A percentile compares a stretch with the other conserved stretches of the same genome.
Evolutionary conservation across 768 basidiomycete genomes (phyloP).

Genomic region (Infundibulicybe gibba): DNA sequence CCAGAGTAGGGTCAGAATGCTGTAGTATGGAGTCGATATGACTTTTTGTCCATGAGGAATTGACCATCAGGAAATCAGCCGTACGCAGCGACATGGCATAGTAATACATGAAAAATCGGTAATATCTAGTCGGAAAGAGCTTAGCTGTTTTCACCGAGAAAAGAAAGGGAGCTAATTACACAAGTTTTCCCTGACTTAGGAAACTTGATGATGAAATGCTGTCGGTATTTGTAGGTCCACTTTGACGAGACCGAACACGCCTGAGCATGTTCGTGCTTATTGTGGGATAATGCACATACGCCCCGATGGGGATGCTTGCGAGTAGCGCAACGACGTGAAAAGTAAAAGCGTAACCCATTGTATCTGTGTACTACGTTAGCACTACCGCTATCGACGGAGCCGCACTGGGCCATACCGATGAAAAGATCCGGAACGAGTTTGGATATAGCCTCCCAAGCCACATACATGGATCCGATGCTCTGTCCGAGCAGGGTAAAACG

Average conservation of each 20-base stretch:
- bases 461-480: slow-evolving; percentile 80
- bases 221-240: slow-evolving; percentile 61
- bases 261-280: slow-evolving; percentile 93
- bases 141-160: not conserved
- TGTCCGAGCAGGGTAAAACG: slow-evolving; percentile 93
- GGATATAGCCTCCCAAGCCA: slow-evolving; percentile 81
- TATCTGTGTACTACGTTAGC: slow-evolving; percentile 52
- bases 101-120: slow-evolving; percentile 80
- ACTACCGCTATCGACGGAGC: not conserved
- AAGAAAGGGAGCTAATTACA: slow-evolving; percentile 39
- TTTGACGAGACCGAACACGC: slow-evolving; percentile 60
- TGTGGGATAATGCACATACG: slow-evolving; percentile 96
- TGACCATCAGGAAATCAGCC: slow-evolving; percentile 84
- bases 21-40: slow-evolving; percentile 77
- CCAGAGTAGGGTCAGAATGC: slow-evolving; percentile 47
- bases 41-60: slow-evolving; percentile 90
- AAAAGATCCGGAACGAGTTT: slow-evolving; percentile 84
- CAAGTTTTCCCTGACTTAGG: slow-evolving; percentile 58
- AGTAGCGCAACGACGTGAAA: slow-evolving; percentile 73
- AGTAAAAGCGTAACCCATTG: slow-evolving; percentile 97
- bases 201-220: slow-evolving; percentile 50
- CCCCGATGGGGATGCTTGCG: slow-evolving; percentile 69
- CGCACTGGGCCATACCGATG: slow-evolving; percentile 56
- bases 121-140: slow-evolving; percentile 56
- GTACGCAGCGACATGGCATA: slow-evolving; percentile 74